Conservation (phyloP, 176 grass and related monocot species). For the Aegilops umbellulata region DNA sequence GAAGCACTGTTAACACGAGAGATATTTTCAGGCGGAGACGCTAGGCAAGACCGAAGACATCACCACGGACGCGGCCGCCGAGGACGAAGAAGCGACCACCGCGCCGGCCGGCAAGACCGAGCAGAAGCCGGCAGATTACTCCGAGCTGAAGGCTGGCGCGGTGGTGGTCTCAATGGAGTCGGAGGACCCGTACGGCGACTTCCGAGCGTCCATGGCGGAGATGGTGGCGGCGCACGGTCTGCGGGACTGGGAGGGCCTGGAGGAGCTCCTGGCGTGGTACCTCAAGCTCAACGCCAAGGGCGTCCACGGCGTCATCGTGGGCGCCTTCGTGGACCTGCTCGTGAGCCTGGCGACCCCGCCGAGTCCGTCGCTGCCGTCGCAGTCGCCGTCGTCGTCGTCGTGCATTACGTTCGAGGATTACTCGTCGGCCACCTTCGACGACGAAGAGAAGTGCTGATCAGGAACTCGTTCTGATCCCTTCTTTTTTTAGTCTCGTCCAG, state of each 20-base stretch:
- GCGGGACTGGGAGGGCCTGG: conserved; percentile 69
- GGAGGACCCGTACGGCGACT: conserved; percentile 67
- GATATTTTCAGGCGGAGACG: conserved; percentile 13
- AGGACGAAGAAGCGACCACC: neutral
- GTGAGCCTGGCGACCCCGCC: conserved; percentile 23
- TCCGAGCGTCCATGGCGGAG: conserved; percentile 73
- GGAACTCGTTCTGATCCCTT: neutral
- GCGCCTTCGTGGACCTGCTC: conserved; percentile 76
- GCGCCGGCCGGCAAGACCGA: neutral
- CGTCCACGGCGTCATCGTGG: conserved; percentile 62
- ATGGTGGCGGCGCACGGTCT: conserved; percentile 74
- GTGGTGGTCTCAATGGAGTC: conserved; percentile 59
- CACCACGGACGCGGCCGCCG: neutral
- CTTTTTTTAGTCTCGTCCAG: neutral
- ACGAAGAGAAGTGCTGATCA: conserved; percentile 40
- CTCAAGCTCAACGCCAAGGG: conserved; percentile 74
- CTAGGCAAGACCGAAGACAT: neutral
- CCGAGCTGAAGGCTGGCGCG: conserved; percentile 32
- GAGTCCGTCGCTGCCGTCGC: conserved; percentile 23
- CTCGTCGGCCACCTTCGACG: conserved; percentile 41
- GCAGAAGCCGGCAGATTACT: neutral
- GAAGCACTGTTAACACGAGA: neutral
- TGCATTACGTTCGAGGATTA: conserved; percentile 74
- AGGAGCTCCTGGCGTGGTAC: conserved; percentile 78
- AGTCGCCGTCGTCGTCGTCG: conserved; percentile 64